Percentiles rank a stretch among this genome's conserved stretches.
phyloP scores from a whole-genome alignment of 345 rosid species.

The Psidium friedrichsthalianum region DNA sequence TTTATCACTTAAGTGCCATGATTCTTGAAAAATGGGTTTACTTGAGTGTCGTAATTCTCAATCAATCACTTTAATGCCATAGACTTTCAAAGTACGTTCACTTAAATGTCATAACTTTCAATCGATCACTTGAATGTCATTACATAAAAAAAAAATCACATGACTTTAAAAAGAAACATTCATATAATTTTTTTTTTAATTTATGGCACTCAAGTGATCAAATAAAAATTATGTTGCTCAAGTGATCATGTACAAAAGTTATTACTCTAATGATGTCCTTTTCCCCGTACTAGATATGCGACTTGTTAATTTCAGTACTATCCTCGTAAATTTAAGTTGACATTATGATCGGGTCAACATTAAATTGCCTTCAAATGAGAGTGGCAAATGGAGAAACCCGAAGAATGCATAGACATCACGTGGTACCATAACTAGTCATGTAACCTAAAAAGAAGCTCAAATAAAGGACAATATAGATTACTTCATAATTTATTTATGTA shows the following conservation, averaged over 20 bases:
- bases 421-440: neutral
- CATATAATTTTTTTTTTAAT: too few species aligned
- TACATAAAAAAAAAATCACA: neutral
- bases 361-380: neutral
- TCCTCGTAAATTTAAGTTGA: neutral
- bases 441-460: neutral
- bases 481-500: neutral
- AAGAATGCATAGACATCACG: neutral
- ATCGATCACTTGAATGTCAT: neutral
- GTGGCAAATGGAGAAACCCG: neutral
- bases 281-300: neutral
- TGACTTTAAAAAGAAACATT: neutral
- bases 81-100: neutral
- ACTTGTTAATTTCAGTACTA: neutral
- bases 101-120: neutral
- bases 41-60: neutral
- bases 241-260: neutral
- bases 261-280: neutral
- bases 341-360: neutral
- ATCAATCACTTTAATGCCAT: accelerated
- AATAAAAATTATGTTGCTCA: neutral
- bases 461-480: neutral
- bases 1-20: too few species aligned
- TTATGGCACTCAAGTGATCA: neutral
- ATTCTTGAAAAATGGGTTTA: neutral